These are phyloP conservation scores for Allium sativum DNA, from an alignment of 106 monocot species.

Conservation along the genomic window DNA sequence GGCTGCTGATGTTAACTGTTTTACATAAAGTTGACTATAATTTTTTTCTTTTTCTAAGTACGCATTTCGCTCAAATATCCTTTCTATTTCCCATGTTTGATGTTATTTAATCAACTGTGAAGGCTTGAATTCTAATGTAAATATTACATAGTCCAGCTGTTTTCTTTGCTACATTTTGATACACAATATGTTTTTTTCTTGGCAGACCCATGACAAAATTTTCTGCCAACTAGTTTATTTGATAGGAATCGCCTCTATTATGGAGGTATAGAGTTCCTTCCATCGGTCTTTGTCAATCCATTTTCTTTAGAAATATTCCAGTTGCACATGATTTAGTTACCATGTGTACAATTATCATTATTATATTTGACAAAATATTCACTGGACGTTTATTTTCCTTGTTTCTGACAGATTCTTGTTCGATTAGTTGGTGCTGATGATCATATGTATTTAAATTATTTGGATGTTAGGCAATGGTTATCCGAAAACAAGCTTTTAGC, in stretches of 20 bases:
- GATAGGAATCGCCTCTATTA: conserved; percentile 58
- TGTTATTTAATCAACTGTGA: not conserved
- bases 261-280: conserved; percentile 36
- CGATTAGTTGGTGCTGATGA: conserved; percentile 60
- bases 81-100: not conserved
- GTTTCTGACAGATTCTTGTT: conserved; percentile 39
- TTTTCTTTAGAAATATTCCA: not conserved
- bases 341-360: not conserved
- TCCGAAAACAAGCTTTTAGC: conserved; percentile 49
- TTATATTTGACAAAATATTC: not conserved
- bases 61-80: not conserved
- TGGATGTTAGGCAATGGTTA: conserved; percentile 57
- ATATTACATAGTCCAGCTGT: too few species aligned
- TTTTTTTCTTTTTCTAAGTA: not conserved
- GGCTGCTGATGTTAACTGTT: not conserved
- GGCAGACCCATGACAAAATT: conserved; percentile 25
- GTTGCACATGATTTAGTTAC: not conserved
- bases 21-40: not conserved
- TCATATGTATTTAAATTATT: conserved; percentile 50
- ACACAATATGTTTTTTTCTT: conserved; percentile 4
- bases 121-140: too few species aligned
- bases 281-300: not conserved
- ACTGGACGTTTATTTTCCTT: not conserved
- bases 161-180: not conserved
- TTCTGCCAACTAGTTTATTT: conserved; percentile 43